Conservation (phyloP, 179 eudicot species). For the Dionaea muscipula region DNA sequence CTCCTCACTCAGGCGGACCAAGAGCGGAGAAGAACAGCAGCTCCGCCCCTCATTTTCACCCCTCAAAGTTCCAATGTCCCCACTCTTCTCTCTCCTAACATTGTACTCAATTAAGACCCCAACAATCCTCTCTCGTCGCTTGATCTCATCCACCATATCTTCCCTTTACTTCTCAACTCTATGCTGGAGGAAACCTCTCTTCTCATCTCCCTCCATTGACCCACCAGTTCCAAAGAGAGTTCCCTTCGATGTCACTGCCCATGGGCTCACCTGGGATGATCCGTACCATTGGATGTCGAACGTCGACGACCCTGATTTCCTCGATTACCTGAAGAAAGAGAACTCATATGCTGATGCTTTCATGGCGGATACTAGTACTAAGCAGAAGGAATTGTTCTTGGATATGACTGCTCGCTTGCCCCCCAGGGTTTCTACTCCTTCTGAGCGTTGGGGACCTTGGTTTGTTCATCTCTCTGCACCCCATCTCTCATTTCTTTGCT, state of each 20-base stretch:
- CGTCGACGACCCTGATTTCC: slow-evolving; percentile 63
- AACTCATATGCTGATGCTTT: slow-evolving; percentile 57
- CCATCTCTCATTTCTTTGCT: slow-evolving; percentile 10
- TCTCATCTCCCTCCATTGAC: slow-evolving; percentile 12
- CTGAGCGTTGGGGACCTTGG: slow-evolving; percentile 87
- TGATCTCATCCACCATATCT: background rate
- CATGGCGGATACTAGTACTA: slow-evolving; percentile 45
- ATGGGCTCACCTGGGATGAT: slow-evolving; percentile 60
- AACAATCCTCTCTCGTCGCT: slow-evolving; percentile 11
- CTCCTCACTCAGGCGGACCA: no score
- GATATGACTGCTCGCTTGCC: slow-evolving; percentile 62
- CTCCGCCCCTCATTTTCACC: no score
- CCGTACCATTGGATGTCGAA: slow-evolving; percentile 93
- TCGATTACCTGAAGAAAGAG: slow-evolving; percentile 39
- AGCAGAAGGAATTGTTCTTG: slow-evolving; percentile 35
- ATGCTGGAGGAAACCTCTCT: slow-evolving; percentile 15
- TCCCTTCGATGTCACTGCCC: slow-evolving; percentile 44
- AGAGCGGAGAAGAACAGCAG: no score
- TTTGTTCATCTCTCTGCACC: slow-evolving; percentile 17
- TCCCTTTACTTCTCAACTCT: slow-evolving; percentile 28
- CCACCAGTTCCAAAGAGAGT: slow-evolving; percentile 61
- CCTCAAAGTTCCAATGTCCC: slow-evolving; percentile 10
- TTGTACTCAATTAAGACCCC: slow-evolving; percentile 21
- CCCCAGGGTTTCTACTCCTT: slow-evolving; percentile 44
- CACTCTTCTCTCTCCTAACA: slow-evolving; percentile 5